phyloP scores from a whole-genome alignment of 2,329 filamentous ascomycete genomes.

The Aspergillus piperis region DNA sequence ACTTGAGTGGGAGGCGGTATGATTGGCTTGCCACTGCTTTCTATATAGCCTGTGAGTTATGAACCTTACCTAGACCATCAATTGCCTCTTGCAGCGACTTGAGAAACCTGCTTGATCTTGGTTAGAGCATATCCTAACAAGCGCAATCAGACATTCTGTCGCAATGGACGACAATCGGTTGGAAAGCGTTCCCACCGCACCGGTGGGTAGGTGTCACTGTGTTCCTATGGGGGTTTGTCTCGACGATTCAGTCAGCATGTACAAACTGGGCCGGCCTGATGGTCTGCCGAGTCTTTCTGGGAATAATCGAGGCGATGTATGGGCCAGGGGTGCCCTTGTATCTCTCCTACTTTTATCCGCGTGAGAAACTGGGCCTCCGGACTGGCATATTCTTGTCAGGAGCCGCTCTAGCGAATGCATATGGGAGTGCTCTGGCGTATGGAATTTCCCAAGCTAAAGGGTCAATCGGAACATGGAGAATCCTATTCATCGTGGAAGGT shows the following conservation, averaged over 20 bases:
- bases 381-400: constrained; percentile 49
- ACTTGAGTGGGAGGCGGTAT: constrained; percentile 19
- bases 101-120: not conserved
- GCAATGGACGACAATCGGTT: constrained; percentile 16
- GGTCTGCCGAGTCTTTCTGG: constrained; percentile 23
- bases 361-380: constrained; percentile 50
- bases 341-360: constrained; percentile 52
- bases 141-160: not conserved
- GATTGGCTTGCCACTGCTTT: constrained; percentile 22
- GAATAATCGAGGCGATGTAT: constrained; percentile 20
- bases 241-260: constrained; percentile 26
- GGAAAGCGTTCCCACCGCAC: constrained; percentile 32
- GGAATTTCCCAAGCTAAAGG: constrained; percentile 31
- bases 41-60: constrained; percentile 21
- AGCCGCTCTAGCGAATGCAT: constrained; percentile 38
- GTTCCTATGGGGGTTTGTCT: constrained; percentile 27
- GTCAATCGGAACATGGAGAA: constrained; percentile 33
- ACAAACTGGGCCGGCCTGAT: constrained; percentile 28
- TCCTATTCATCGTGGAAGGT: constrained; percentile 52
- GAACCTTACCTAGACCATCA: not conserved
- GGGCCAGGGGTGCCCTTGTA: constrained; percentile 23
- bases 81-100: not conserved
- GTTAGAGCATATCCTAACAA: not conserved
- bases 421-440: constrained; percentile 42
- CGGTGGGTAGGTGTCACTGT: constrained; percentile 26